Evolutionary conservation across 2,329 filamentous ascomycete species (phyloP), one percentile per base, ranked within the genome.

Genomic region (Cercospora sojina): DNA sequence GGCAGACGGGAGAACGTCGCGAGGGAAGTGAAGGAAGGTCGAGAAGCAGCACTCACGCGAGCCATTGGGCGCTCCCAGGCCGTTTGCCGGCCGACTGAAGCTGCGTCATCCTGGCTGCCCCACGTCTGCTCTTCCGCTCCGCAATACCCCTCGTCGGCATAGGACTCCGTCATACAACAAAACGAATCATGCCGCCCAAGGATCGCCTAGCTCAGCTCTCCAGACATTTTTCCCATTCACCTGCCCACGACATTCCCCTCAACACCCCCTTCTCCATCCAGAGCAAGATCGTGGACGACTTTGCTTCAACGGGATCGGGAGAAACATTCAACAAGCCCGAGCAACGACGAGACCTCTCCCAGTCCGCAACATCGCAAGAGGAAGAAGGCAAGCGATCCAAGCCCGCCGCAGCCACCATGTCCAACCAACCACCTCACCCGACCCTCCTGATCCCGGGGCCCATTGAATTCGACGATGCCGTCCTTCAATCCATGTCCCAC

Each of bases 391-490:
- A 72, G 66, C 66, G 68, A 60, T 64, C 69, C 65, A 68, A 71
- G 53, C 66, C 70, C 23, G 64, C 68, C 16, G 66, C 67, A 10
- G 71, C 74, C 74, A 84, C 75, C 62, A 88, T 88, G 85, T 88
- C 86, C 47, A 77, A 75, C 64, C 87, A 89, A 80, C 75, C 85
- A 62, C 79, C 84, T 64, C 88, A 90, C 77, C 83, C 87, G 62
- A 90, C 94, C 64, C 85, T 99, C 81, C 88, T 99, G 82, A 98
- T 99, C 77, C 95, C 95, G 59, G 95, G 95, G 70, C 95, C 95
- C 76, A 96, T 98, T 80, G 94, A 98, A 83, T 97, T 97, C 78
- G 94, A 97, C 79, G 94, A 98, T 94, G 93, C 89, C 57, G 94
- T 98, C 68, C 88, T 97, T 61, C 87, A 93, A 80, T 92, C 93